Evolutionary conservation across 2,329 filamentous ascomycete genomes (phyloP), one percentile per base, ranked within the genome.

Genomic region (Trichoderma koningiopsis): DNA sequence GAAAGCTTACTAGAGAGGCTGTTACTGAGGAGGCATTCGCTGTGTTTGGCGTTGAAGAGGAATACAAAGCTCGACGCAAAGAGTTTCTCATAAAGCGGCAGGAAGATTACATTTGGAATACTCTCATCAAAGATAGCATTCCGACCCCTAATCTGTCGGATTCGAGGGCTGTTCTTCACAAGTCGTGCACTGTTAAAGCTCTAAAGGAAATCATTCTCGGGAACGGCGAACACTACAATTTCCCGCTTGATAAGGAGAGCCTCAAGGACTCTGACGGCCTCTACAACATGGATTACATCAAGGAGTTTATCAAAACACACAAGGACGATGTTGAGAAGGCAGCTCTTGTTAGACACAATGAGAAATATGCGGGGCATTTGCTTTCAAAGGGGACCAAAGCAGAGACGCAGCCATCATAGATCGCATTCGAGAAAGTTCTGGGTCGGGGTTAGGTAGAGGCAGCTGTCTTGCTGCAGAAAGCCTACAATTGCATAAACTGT

Each of bases 1-100:
- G 71, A 37, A 73, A 61, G 0, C 72, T 74, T 1, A 77, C 76
- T 2, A 80, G 89, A 27, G 78, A 84, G 7, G 64, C 81, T 5
- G 81, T 91, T 1, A 83, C 84, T 0, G 73, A 83, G 0, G 83
- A 87, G 61, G 89, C 87, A 0, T 84, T 92, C 33, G 75, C 73
- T 0, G 74, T 71, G 2, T 92, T 91, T 71, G 77, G 77, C 29
- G 78, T 83, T 4, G 76, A 78, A 14, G 63, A 73, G 0, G 82
- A 83, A 43, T 91, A 87, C 72, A 73, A 81, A 0, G 64, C 71
- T 0, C 82, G 81, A 5, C 77, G 86, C 6, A 71, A 63, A 0
- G 79, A 78, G 0, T 88, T 83, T 76, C 76, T 79, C 11, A 70
- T 77, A 1, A 77, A 84, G 64, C 77, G 78, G 29, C 79, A 85